These are phyloP conservation scores for Quercus phellos DNA, from an alignment of 331 rosid genomes.

Conservation along the genomic window DNA sequence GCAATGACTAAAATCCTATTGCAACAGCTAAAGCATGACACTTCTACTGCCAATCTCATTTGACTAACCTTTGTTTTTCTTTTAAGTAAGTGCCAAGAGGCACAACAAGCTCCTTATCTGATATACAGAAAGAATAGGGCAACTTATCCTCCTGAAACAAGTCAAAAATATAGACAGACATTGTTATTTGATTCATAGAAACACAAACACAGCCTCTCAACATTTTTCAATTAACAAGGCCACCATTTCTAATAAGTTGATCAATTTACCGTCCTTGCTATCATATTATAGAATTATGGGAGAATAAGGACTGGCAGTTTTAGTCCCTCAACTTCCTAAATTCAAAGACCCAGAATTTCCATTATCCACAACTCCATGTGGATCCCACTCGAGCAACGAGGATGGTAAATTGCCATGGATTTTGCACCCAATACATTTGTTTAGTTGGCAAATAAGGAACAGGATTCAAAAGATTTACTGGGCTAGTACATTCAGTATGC, in stretches of 20 bases:
- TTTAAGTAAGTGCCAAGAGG: conserved; percentile 65
- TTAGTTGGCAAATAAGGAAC: too few species aligned
- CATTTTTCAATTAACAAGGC: background rate
- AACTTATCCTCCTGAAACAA: conserved; percentile 76
- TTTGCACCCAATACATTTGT: too few species aligned
- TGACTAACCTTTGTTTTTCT: conserved; percentile 64
- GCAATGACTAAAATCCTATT: background rate
- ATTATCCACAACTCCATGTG: background rate
- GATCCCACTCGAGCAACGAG: too few species aligned
- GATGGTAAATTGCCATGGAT: too few species aligned
- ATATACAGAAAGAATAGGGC: conserved; percentile 74
- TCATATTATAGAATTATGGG: too few species aligned
- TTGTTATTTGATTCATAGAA: background rate
- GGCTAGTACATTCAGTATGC: too few species aligned
- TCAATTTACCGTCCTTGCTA: too few species aligned
- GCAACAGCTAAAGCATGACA: background rate
- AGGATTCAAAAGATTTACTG: too few species aligned
- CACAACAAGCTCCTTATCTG: conserved; percentile 71
- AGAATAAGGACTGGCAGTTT: too few species aligned
- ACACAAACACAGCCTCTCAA: background rate
- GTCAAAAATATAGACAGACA: background rate
- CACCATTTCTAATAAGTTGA: background rate
- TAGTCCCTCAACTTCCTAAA: too few species aligned
- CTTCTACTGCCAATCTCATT: background rate
- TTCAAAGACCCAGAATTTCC: background rate